Conservation (phyloP, 331 rosid species). For the Stylosanthes scabra region DNA sequence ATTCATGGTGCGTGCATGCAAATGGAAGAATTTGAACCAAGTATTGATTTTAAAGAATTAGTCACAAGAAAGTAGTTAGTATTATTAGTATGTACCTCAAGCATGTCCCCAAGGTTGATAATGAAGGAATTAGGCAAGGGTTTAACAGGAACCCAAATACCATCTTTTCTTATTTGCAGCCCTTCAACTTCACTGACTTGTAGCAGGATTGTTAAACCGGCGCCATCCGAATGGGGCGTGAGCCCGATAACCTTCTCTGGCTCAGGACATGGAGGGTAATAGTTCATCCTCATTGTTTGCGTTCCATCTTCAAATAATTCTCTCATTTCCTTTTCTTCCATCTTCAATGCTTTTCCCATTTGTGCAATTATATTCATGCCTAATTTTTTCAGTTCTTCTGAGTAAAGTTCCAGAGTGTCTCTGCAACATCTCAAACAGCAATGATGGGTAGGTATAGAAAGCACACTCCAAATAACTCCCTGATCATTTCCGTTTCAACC, state of each 20-base stretch:
- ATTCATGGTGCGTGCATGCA: too few relatives aligned
- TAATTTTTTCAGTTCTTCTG: background rate
- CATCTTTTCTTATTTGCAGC: slow-evolving; percentile 35
- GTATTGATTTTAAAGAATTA: too few relatives aligned
- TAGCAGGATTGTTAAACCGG: slow-evolving; percentile 28
- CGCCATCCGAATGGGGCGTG: slow-evolving; percentile 28
- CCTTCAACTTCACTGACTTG: slow-evolving; percentile 38
- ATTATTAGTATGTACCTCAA: slow-evolving; percentile 24
- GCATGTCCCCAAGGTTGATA: slow-evolving; percentile 35
- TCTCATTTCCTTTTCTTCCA: slow-evolving; percentile 18
- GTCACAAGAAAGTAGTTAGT: too few relatives aligned
- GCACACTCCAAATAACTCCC: too few relatives aligned
- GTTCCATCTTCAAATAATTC: slow-evolving; percentile 39
- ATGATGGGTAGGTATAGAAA: too few relatives aligned
- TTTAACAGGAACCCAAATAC: slow-evolving; percentile 38
- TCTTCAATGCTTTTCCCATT: slow-evolving; percentile 21
- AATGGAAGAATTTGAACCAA: too few relatives aligned
- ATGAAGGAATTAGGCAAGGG: slow-evolving; percentile 39
- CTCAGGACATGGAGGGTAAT: slow-evolving; percentile 41
- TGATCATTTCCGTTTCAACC: too few relatives aligned
- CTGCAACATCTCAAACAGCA: background rate
- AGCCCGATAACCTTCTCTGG: slow-evolving; percentile 44
- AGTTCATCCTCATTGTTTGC: slow-evolving; percentile 36
- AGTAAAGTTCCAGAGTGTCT: slow-evolving; percentile 32
- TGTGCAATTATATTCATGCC: background rate